Evolutionary conservation across 805 yeast genomes (phyloP).

Genomic region (Candida dajiaensis): DNA sequence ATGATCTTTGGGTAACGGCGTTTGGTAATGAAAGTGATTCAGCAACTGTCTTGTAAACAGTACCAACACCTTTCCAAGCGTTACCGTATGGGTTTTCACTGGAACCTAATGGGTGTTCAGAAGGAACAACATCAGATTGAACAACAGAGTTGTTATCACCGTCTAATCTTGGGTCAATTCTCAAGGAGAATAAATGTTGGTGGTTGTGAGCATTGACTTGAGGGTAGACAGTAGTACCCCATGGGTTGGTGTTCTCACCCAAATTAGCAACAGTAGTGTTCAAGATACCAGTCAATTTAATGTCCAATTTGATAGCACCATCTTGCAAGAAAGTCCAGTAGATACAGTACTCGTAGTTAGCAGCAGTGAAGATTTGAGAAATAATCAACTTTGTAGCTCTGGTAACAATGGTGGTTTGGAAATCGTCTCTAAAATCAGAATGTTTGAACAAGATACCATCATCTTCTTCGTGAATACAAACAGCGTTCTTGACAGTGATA

Average conservation of each 20-base stretch:
- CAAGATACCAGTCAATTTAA: conserved; percentile 77
- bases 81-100: conserved; percentile 74
- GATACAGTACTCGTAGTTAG: conserved; percentile 79
- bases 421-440: conserved; percentile 78
- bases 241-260: conserved; percentile 63
- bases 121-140: conserved; percentile 54
- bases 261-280: conserved; percentile 64
- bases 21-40: conserved; percentile 61
- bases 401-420: conserved; percentile 67
- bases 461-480: conserved; percentile 84
- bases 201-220: conserved; percentile 81
- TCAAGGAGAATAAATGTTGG: conserved; percentile 74
- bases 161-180: conserved; percentile 77
- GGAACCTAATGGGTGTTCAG: conserved; percentile 57
- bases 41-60: conserved; percentile 59
- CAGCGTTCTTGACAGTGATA: conserved; percentile 65
- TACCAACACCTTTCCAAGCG: conserved; percentile 61
- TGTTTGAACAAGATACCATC: conserved; percentile 77
- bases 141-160: conserved; percentile 77
- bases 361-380: conserved; percentile 82
- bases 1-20: conserved; percentile 60
- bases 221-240: conserved; percentile 80
- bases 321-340: conserved; percentile 83
- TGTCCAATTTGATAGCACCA: conserved; percentile 74
- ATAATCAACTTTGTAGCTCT: conserved; percentile 70